Base-by-base conservation (phyloP, 2,329 filamentous ascomycete species). In the Colletotrichum musicola region DNA sequence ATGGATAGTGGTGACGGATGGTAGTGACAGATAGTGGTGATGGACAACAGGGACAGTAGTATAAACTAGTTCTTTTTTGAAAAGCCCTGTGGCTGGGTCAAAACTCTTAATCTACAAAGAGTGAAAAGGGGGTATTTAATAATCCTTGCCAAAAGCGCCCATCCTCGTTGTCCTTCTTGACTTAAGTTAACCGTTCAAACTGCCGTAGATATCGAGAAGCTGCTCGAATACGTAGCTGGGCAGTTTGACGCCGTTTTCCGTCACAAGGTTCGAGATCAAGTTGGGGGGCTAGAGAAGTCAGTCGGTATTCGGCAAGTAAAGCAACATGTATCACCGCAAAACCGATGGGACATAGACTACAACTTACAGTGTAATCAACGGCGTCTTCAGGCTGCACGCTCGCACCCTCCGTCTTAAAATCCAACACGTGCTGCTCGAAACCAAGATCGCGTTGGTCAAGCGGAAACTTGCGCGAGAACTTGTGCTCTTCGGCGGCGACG, bases 401-500 rank as follows among this genome's bases (percentile, higher is more conserved):
- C 49, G 74, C 58, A 13, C 71, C 83, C 5, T 87, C 84, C 1
- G 88, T 89, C 73, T 85, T 85, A 78, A 96, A 97, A 56, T 93
- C 89, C 68, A 96, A 85, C 14, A 97, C 87, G 40, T 89, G 86
- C 80, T 97, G 94, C 76, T 92, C 88, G 72, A 97, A 83, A 0
- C 93, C 93, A 67, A 97, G 83, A 76, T 96, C 93, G 68, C 91
- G 89, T 80, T 97, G 94, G 71, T 91, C 90, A 22, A 96, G 82
- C 1, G 95, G 93, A 75, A 95, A 96, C 63, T 96, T 86, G 74
- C 94, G 88, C 53, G 97, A 94, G 77, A 99, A 98, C 82, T 99
- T 99, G 84, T 99, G 96, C 75, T 93, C 97, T 83, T 99, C 96
- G 1, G 92, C 92, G 5, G 96, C 94, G 18, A 97, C 94, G 76